Base-by-base conservation (phyloP, 306 rosid species). In the Abrus pulchellus region DNA sequence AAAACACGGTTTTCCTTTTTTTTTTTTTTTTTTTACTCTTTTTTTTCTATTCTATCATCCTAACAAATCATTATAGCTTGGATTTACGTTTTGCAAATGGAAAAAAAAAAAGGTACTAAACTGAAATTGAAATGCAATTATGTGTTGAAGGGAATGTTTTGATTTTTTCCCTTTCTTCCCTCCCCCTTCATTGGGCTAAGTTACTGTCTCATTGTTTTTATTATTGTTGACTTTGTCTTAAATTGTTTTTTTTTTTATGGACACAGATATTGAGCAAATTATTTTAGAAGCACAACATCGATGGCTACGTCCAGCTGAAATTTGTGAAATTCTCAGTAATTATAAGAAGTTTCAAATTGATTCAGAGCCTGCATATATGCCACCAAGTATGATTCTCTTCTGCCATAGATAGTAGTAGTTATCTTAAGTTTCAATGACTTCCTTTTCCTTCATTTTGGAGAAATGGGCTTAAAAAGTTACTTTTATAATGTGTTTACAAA, bases 251-350 rank as follows among this genome's bases (percentile, higher is more conserved):
- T 2, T 65, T 87, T 9, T 72, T 41, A 45, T 83, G 83, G 66
- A 67, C 77, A 80, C 90, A 94, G 97, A 84, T 87, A 85, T 92
- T 76, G 68, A 81, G 64, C 94, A 89, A 65, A 88, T 90, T 70
- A 80, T 87, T 34, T 7, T 68, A n/a, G 96, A 94, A 84, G 98
- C 97, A 44, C 92, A 92, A 32, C 83, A 88, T 76, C 91, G 98
- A 84, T 94, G 98, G 98, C 82, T 94, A 29, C 98, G 97, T 38
- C 97, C 97, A 33, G 94, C 91, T 70, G 97, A 94, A 82, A 90
- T 94, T 72, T 94, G 97, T 62, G 92, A 85, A 89, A 90, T 94
- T 87, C 97, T 94, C 57, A 78, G 81, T 55, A 94, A 94, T 63
- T 83, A 85, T 75, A 77, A 67, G 3, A 77, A 55, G 30, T 92